phyloP scores from a whole-genome alignment of 371 early-diverging fungal genomes.

The Amoeboaphelidium protococcarum region DNA sequence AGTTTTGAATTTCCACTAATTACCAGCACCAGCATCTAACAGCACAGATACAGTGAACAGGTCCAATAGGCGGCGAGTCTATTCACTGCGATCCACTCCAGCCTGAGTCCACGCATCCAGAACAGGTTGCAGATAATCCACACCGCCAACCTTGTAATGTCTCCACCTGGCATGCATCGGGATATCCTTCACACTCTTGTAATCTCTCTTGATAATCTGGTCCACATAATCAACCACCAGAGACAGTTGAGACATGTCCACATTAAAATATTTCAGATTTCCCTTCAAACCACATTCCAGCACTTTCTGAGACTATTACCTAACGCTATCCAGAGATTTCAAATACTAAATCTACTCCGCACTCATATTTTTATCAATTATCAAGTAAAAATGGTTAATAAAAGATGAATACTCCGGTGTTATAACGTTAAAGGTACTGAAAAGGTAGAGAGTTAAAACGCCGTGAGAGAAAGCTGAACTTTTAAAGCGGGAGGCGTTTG shows the following conservation, averaged over 20 bases:
- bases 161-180: constrained; percentile 73
- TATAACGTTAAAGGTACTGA: too few relatives aligned
- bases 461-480: too few relatives aligned
- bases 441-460: too few relatives aligned
- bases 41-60: constrained; percentile 65
- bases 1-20: constrained; percentile 21
- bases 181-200: constrained; percentile 21
- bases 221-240: constrained; percentile 34
- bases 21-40: constrained; percentile 79
- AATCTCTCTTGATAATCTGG: constrained; percentile 38
- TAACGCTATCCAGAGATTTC: constrained; percentile 40
- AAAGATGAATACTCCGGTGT: too few relatives aligned
- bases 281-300: constrained; percentile 24
- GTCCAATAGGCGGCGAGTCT: constrained; percentile 31
- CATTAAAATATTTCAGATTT: constrained; percentile 29
- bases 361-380: too few relatives aligned
- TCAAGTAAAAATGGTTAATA: too few relatives aligned
- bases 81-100: constrained; percentile 5
- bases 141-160: constrained; percentile 37
- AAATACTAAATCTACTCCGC: too few relatives aligned
- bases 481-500: too few relatives aligned
- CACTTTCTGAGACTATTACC: constrained; percentile 34
- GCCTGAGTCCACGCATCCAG: constrained; percentile 2
- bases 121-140: constrained; percentile 22
- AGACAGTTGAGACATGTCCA: constrained; percentile 28